Evolutionary conservation across 331 rosid genomes (phyloP).

Genomic region (Telfairia occidentalis): DNA sequence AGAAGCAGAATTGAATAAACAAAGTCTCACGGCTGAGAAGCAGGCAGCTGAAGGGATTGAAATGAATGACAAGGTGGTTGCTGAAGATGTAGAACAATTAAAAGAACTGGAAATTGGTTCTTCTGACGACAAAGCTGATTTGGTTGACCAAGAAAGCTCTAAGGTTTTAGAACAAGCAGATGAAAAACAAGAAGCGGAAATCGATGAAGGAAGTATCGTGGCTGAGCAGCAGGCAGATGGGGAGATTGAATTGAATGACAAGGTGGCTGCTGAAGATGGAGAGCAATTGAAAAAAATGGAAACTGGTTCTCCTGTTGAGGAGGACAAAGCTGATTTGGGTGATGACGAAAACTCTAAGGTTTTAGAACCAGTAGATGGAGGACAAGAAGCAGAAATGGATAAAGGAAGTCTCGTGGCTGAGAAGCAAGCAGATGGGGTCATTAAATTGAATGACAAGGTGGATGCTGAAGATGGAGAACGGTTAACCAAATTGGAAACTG

Average conservation of each 20-base stretch:
- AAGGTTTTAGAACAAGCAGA: conserved; percentile 6
- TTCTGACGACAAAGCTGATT: background rate
- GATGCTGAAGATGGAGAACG: conserved; percentile 2
- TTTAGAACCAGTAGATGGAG: conserved; percentile 10
- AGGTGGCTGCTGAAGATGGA: conserved; percentile 7
- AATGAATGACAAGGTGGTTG: conserved; percentile 7
- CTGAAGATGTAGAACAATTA: background rate
- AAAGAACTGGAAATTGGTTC: conserved; percentile 6
- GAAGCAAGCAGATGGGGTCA: background rate
- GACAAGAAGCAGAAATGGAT: background rate
- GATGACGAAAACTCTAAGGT: background rate
- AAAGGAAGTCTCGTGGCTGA: conserved; percentile 11
- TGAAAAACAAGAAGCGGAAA: background rate
- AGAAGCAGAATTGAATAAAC: background rate
- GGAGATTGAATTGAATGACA: conserved; percentile 3
- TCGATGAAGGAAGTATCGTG: background rate
- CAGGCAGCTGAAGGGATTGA: background rate
- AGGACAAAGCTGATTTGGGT: background rate
- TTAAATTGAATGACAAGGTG: background rate
- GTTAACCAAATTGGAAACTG: conserved; percentile 7
- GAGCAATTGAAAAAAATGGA: background rate
- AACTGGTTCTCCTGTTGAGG: background rate
- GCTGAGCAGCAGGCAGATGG: conserved; percentile 1
- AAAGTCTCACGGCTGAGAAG: conserved; percentile 4
- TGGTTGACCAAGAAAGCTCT: background rate